Base-by-base conservation (phyloP, 306 rosid species). In the Sicyos edulis region DNA sequence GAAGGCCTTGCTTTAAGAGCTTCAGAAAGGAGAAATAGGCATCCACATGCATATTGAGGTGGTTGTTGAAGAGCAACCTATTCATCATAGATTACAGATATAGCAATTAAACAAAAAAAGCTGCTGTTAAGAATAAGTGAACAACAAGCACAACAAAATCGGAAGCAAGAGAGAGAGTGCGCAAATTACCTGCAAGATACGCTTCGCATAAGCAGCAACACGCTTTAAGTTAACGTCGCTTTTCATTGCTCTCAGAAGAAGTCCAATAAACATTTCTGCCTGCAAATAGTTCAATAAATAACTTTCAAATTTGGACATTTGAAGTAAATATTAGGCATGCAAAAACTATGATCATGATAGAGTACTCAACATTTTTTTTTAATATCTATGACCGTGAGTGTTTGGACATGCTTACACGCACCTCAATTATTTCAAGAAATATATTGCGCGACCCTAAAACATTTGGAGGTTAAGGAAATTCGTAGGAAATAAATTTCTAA, bases 1-100 rank as follows among this genome's bases (percentile, higher is more conserved):
- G 84, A 88, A 4, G 97, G 96, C 75, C 97, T 89, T 50, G 96
- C 92, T 83, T 87, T 93, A 71, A 93, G 89, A 79, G 86, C 89
- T 83, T 93, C 99, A 56, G 99, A 93, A 40, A 93, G 92, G 79
- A 93, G 91, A 79, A 93, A 93, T 54, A 93, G 88, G 77, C 91
- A 91, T 40, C 96, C 97, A 69, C 99, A 93, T 19, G 96, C 88
- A 82, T 82, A 91, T 59, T 91, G 99, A 54, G 99, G 92, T 2
- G 96, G 97, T 83, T 91, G 97, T 79, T 93, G 99, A 78, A 93
- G 97, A 4, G 97, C 91, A 47, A 93, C 74, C 99, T 93, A 93
- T 74, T 73, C 50, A 58, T 75, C 42, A 58, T 54, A 58, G 20
- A 29, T 69, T 55, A 8, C 34, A 68, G 22, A n/a, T 49, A 26